Evolutionary conservation across 1,284 basidiomycete species (phyloP).

Genomic region (Xerocomus minutiporus): DNA sequence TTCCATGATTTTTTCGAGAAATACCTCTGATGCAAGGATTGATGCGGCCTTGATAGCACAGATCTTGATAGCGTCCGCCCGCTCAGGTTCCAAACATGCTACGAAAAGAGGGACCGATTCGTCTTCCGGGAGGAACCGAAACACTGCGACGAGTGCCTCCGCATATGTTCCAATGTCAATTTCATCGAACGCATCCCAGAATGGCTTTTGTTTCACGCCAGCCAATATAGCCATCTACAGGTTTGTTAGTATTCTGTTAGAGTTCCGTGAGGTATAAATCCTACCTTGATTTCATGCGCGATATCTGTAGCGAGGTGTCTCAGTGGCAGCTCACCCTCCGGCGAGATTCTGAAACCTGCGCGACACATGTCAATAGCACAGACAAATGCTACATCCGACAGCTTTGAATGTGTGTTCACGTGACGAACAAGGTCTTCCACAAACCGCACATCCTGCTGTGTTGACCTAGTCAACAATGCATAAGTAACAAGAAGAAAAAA

Average conservation of each 20-base stretch:
- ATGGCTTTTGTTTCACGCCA: constrained; percentile 52
- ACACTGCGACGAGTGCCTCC: constrained; percentile 69
- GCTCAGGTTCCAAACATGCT: constrained; percentile 66
- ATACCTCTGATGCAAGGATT: constrained; percentile 30
- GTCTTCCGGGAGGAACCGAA: constrained; percentile 61
- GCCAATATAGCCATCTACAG: constrained; percentile 45
- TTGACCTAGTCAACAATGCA: constrained; percentile 4
- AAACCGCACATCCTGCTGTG: constrained; percentile 48
- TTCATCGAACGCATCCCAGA: constrained; percentile 67
- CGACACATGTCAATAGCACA: constrained; percentile 81
- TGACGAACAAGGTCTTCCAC: constrained; percentile 54
- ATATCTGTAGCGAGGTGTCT: constrained; percentile 67
- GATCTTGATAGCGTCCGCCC: constrained; percentile 77
- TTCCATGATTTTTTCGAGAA: constrained; percentile 7
- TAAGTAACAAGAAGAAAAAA: background rate
- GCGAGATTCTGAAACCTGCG: constrained; percentile 67
- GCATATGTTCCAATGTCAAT: constrained; percentile 78
- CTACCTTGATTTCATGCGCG: constrained; percentile 75
- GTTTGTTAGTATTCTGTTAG: constrained; percentile 4
- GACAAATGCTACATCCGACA: constrained; percentile 62
- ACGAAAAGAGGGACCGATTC: constrained; percentile 59
- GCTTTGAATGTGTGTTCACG: constrained; percentile 46
- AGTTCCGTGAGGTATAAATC: background rate
- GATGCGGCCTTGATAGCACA: constrained; percentile 62
- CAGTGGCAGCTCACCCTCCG: constrained; percentile 66